Evolutionary conservation across 176 grass and related monocot species (phyloP).

Genomic region (Oropetium thomaeum): DNA sequence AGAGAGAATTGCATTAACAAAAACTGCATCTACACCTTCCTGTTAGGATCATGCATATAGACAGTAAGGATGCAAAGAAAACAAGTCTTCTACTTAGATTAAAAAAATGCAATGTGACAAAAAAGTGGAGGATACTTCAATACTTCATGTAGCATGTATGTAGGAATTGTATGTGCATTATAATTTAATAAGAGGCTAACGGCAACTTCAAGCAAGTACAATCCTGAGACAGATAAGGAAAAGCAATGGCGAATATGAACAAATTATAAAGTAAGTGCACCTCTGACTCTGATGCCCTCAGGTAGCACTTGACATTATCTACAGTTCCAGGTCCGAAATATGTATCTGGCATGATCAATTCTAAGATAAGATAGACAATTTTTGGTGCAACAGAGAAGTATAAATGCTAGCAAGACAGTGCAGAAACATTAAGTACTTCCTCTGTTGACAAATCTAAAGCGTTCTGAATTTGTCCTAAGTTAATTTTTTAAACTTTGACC

Average conservation of each 20-base stretch:
- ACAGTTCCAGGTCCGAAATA: constrained; percentile 93
- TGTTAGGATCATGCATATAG: constrained; percentile 31
- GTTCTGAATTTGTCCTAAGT: too few species aligned
- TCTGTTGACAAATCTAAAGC: too few species aligned
- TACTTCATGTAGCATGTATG: constrained; percentile 15
- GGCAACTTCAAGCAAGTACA: neutral
- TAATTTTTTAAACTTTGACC: too few species aligned
- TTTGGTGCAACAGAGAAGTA: neutral
- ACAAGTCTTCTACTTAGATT: neutral
- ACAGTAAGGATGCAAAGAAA: neutral
- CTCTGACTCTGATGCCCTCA: constrained; percentile 78
- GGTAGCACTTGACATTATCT: constrained; percentile 80
- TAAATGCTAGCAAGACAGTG: constrained; percentile 11
- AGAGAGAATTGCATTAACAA: constrained; percentile 87
- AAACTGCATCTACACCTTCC: constrained; percentile 83
- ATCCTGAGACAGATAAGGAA: neutral
- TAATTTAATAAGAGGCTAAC: neutral
- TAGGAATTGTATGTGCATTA: neutral
- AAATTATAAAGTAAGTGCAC: constrained; percentile 38
- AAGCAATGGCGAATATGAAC: constrained; percentile 7
- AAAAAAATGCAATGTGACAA: neutral
- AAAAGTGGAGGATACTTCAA: constrained; percentile 17
- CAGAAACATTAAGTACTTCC: too few species aligned
- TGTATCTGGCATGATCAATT: constrained; percentile 52
- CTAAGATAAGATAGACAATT: neutral